Base-by-base conservation (phyloP, 208 protist genomes). In the Blechomonas ayalai region DNA sequence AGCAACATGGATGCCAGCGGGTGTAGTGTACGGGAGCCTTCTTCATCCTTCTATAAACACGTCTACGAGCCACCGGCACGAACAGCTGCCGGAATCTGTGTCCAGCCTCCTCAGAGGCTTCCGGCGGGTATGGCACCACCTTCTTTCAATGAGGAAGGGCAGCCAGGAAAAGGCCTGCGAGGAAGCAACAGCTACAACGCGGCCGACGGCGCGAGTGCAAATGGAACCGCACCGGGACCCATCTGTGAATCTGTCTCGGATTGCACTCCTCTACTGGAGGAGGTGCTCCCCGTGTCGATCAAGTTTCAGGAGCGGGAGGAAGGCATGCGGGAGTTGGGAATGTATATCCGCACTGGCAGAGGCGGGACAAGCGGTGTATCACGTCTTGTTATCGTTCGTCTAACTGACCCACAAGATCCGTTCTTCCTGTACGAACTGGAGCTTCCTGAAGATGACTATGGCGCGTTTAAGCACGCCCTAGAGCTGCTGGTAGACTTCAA, bases 401-500 rank as follows among this genome's bases (percentile, higher is more conserved):
- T 90, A 9, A 93, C 81, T 1, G 85, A 93, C 57, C 74, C 76
- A 2, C 18, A 34, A 1, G 82, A 93, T 45, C 74, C 85, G 0
- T 93, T 93, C 19, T 84, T 90, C 49, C 53, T 93, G 9, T 93
- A 73, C 51, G 74, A 90, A 58, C 28, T 93, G 24, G 67, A 86
- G 47, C 62, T 93, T 2, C 63, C 68, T 16, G 85, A 93, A 60
- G 78, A 87, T 45, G 85, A 93, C 64, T 93, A 93, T 52, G 67
- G 66, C 16, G 48, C 40, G 45, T 90, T 90, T 49, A 81, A 82
- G 54, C 72, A 90, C 45, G 56, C 58, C 16, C 59, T 85, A 6
- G 78, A 93, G 58, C 68, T 93, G 4, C 44, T 70, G n/a, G 78
- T 93, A 0, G 81, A 93, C 64, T 90, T 93, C 25, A 51, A 56